phyloP scores from a whole-genome alignment of 257 asterid species.

The Primulina tabacum region DNA sequence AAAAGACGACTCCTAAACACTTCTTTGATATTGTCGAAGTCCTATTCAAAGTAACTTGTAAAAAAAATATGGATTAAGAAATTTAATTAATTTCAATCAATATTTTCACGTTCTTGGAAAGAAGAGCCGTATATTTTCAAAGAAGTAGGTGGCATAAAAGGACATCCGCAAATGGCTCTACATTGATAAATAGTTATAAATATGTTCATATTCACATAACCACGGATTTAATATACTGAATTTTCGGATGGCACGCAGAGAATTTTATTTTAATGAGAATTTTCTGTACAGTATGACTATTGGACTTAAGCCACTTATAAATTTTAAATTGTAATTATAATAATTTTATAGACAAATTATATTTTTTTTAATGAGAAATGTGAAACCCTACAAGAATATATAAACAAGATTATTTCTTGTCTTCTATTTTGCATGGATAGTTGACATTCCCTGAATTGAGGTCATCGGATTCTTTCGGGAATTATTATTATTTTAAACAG shows the following conservation, averaged over 20 bases:
- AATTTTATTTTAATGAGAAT: conserved; percentile 2
- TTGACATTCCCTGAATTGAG: conserved; percentile 42
- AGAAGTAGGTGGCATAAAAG: conserved; percentile 28
- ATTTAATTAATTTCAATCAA: not conserved
- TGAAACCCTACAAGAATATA: conserved; percentile 25
- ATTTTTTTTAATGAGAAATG: conserved; percentile 12
- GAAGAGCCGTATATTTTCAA: conserved; percentile 13
- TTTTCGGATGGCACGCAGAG: conserved; percentile 22
- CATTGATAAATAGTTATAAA: conserved; percentile 20
- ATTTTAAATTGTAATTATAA: not conserved
- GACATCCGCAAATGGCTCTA: conserved; percentile 36
- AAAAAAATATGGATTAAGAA: conserved; percentile 9
- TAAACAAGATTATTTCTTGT: conserved; percentile 33
- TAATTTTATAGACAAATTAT: conserved; percentile 6
- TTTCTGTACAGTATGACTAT: conserved; percentile 22
- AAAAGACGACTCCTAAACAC: not conserved
- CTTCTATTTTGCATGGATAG: conserved; percentile 45
- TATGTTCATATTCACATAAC: not conserved
- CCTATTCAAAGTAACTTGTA: too few species aligned
- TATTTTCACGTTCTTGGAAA: not conserved
- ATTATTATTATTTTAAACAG: conserved; percentile 18
- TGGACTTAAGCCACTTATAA: not conserved
- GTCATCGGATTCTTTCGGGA: conserved; percentile 38
- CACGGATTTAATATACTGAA: not conserved
- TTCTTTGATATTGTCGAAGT: not conserved